Evolutionary conservation across 2,329 filamentous ascomycete species (phyloP).

Genomic region (Botrytis galanthina): DNA sequence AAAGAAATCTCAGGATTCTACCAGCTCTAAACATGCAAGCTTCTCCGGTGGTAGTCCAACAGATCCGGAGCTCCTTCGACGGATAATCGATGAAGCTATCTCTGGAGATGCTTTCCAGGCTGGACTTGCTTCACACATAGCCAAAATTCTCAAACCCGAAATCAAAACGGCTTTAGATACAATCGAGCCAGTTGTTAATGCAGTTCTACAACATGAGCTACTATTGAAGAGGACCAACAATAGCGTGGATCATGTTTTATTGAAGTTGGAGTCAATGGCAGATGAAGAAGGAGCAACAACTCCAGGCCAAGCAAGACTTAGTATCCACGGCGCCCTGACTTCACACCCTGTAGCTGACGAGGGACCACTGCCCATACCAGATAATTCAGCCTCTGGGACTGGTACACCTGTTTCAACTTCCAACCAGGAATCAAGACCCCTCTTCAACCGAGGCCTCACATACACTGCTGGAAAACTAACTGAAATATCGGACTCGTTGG

Average conservation of each 20-base stretch:
- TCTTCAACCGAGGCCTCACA: constrained; percentile 20
- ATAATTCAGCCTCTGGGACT: background rate
- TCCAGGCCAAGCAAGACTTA: background rate
- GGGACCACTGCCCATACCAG: background rate
- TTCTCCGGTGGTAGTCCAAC: constrained; percentile 23
- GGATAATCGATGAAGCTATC: constrained; percentile 35
- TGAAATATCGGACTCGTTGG: constrained; percentile 31
- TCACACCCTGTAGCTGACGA: constrained; percentile 7
- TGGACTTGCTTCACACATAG: constrained; percentile 37
- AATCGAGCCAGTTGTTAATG: constrained; percentile 38
- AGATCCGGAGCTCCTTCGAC: constrained; percentile 33
- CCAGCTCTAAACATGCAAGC: background rate
- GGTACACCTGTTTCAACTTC: background rate
- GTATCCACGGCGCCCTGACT: background rate
- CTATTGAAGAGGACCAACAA: constrained; percentile 36
- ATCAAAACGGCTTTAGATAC: constrained; percentile 38
- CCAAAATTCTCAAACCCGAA: constrained; percentile 35
- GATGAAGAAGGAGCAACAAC: constrained; percentile 17
- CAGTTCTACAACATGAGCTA: constrained; percentile 37
- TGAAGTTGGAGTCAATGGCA: constrained; percentile 29
- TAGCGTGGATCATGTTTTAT: constrained; percentile 36
- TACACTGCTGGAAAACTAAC: constrained; percentile 30
- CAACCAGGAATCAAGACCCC: background rate
- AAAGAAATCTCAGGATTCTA: constrained; percentile 26
- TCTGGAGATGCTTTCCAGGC: constrained; percentile 35